Evolutionary conservation across 768 basidiomycete species (phyloP), one percentile per base, ranked within the genome.

Genomic region (Collybiopsis luxurians): DNA sequence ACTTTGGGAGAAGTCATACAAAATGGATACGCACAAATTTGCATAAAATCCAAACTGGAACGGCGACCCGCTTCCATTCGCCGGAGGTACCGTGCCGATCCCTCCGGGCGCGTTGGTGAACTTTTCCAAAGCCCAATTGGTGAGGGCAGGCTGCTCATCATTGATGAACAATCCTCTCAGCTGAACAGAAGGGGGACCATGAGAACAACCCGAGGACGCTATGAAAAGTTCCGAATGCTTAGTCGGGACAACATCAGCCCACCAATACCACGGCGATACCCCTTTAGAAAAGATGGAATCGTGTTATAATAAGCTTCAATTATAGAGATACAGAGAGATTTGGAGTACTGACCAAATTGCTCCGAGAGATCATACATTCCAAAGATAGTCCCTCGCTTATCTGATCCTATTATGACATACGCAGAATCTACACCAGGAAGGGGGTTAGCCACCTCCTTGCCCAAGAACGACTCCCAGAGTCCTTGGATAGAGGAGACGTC

Each of bases 161-260:
- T 90, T 90, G 59, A 90, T 69, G 73, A 90, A 86, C 42, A 89
- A 80, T 13, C 83, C 88, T 31, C 87, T 80, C 62, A 85, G 89
- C 64, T 87, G 83, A 56, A 90, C 85, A 7, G 81, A 82, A 2
- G 88, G 87, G 15, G 75, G 64, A 40, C 84, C 87, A 68, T 88
- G 86, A 5, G 76, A 69, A 65, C 79, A 80, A 17, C 79, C 79
- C 31, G 62, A 63, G 24, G 73, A 59, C 1, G 75, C 60, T 12
- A 83, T 77, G 60, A 78, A 82, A 24, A 89, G 58, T 34, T 79
- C 67, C 11, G 73, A 65, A 34, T 84, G 77, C 30, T 74, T 71
- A 15, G 78, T 79, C 1, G 79, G 75, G 7, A 85, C 85, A n/a
- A 87, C 87, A 66, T 90, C 87, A n/a, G 87, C 85, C 87, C 87